Evolutionary conservation across 495 filamentous ascomycete species (phyloP).

Genomic region (Tuber umbilicatum): DNA sequence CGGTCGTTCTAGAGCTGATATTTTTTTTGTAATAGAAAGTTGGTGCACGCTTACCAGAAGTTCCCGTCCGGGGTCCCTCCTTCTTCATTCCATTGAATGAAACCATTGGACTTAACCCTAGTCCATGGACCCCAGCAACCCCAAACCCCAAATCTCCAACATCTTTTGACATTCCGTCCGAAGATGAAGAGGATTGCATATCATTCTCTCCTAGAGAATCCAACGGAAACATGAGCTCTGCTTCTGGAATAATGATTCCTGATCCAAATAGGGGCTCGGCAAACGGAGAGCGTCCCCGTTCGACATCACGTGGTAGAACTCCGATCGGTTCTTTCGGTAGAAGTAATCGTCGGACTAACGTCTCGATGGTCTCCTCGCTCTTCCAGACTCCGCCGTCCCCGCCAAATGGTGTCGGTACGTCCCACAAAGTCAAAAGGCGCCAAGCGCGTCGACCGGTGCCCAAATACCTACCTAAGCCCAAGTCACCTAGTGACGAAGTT

Average conservation of each 20-base stretch:
- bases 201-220: conserved; percentile 31
- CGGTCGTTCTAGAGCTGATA: conserved; percentile 21
- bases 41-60: conserved; percentile 32
- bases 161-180: conserved; percentile 25
- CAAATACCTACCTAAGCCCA: conserved; percentile 30
- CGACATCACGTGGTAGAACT: conserved; percentile 35
- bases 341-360: conserved; percentile 26
- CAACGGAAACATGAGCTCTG: conserved; percentile 22
- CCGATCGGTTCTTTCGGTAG: conserved; percentile 31
- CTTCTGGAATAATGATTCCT: conserved; percentile 36
- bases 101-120: conserved; percentile 32
- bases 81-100: conserved; percentile 33
- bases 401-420: conserved; percentile 27
- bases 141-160: conserved; percentile 27
- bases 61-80: conserved; percentile 30
- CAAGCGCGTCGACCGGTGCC: conserved; percentile 30
- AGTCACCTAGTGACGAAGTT: conserved; percentile 22
- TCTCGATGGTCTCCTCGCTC: conserved; percentile 34
- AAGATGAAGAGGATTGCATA: conserved; percentile 33
- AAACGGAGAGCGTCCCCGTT: conserved; percentile 35
- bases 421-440: conserved; percentile 35
- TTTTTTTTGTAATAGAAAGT: conserved; percentile 18
- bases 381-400: conserved; percentile 36
- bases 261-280: conserved; percentile 31
- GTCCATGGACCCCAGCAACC: conserved; percentile 26